These are phyloP conservation scores for Salvia miltiorrhiza DNA, from an alignment of 257 asterid species.

Conservation along the genomic window DNA sequence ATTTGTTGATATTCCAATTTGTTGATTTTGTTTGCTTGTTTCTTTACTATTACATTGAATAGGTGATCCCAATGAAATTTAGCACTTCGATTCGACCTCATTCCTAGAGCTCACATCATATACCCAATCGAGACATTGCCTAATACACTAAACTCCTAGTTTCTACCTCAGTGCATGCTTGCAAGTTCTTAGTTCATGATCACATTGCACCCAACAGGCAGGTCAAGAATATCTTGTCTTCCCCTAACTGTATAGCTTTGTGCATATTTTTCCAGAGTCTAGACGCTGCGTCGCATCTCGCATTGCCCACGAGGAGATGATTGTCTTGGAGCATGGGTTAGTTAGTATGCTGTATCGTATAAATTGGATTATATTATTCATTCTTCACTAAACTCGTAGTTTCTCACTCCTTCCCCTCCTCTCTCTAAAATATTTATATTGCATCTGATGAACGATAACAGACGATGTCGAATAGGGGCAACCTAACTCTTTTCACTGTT, in stretches of 20 bases:
- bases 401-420: no score
- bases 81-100: neutral
- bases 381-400: no score
- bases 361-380: no score
- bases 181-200: neutral
- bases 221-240: no score
- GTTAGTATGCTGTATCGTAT: no score
- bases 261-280: neutral
- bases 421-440: no score
- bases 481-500: no score
- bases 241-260: neutral
- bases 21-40: neutral
- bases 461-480: no score
- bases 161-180: neutral
- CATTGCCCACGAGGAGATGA: neutral
- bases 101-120: no score
- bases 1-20: constrained; percentile 29
- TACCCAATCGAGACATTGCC: no score
- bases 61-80: neutral
- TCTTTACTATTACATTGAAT: neutral
- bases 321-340: no score
- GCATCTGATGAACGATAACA: no score
- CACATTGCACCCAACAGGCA: neutral
- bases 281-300: neutral
- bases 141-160: neutral